These are phyloP conservation scores for Blastobotrys malaysiensis DNA, from an alignment of 1,139 yeast genomes.

Conservation along the genomic window DNA sequence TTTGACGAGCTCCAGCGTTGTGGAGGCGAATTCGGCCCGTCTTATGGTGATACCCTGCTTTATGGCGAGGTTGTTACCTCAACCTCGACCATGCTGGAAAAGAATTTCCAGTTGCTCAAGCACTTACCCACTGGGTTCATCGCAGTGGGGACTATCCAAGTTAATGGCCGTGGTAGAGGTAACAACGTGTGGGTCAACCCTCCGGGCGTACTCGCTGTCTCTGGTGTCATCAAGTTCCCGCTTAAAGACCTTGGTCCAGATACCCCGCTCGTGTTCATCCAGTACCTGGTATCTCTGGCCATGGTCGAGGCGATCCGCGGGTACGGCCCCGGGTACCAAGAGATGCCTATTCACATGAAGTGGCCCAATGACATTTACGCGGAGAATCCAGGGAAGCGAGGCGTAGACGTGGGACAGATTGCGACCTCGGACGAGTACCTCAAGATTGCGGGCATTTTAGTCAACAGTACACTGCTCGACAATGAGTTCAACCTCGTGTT, in stretches of 20 bases:
- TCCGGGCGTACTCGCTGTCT: slow-evolving; percentile 80
- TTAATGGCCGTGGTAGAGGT: slow-evolving; percentile 90
- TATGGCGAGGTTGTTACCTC: slow-evolving; percentile 91
- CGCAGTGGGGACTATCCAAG: slow-evolving; percentile 75
- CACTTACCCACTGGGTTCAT: slow-evolving; percentile 66
- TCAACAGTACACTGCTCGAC: slow-evolving; percentile 63
- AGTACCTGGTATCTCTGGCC: slow-evolving; percentile 80
- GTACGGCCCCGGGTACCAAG: slow-evolving; percentile 63
- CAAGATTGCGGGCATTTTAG: slow-evolving; percentile 80
- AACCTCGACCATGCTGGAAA: slow-evolving; percentile 72
- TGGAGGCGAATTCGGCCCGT: slow-evolving; percentile 29
- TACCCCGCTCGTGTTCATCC: slow-evolving; percentile 66
- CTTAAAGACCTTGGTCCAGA: slow-evolving; percentile 17
- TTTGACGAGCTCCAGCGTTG: slow-evolving; percentile 42
- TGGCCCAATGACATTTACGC: slow-evolving; percentile 97
- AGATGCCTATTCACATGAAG: slow-evolving; percentile 74
- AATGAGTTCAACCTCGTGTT: slow-evolving; percentile 55
- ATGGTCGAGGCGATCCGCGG: slow-evolving; percentile 68
- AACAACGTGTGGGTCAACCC: slow-evolving; percentile 96
- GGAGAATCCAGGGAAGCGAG: slow-evolving; percentile 45
- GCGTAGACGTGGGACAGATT: slow-evolving; percentile 21
- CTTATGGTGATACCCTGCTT: slow-evolving; percentile 56
- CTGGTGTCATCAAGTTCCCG: slow-evolving; percentile 63
- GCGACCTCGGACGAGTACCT: slow-evolving; percentile 49
- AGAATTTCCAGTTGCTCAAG: slow-evolving; percentile 55